phyloP scores from a whole-genome alignment of 139 green algal genomes.

The Deuterostichococcus epilithicus region DNA sequence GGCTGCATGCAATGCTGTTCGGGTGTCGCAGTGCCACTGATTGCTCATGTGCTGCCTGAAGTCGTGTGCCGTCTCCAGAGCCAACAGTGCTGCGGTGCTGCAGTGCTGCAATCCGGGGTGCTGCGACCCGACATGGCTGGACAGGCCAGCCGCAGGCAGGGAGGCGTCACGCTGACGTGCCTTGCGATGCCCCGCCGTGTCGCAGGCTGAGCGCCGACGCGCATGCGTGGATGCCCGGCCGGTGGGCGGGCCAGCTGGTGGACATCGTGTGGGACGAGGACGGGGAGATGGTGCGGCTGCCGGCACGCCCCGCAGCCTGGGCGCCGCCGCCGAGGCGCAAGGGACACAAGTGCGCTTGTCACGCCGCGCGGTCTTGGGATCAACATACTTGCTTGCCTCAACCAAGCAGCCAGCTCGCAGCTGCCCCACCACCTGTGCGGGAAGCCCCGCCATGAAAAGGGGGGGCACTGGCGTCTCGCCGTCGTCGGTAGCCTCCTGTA shows the following conservation, averaged over 20 bases:
- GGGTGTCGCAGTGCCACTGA: too few relatives aligned
- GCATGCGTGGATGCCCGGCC: constrained; percentile 10
- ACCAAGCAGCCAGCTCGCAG: neutral
- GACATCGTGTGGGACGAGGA: constrained; percentile 29
- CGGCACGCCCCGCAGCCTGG: constrained; percentile 14
- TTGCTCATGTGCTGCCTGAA: too few relatives aligned
- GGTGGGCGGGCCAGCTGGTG: constrained; percentile 15
- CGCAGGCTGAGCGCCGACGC: constrained; percentile 13
- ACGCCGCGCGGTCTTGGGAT: neutral
- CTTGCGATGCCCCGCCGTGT: too few relatives aligned
- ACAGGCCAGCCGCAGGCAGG: too few relatives aligned
- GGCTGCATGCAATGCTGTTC: too few relatives aligned
- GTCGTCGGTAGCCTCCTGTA: neutral
- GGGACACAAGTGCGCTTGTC: neutral
- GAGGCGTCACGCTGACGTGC: too few relatives aligned
- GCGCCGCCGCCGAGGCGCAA: constrained; percentile 1
- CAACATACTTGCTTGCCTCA: neutral
- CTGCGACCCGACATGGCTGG: too few relatives aligned
- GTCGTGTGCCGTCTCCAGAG: neutral
- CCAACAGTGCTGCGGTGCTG: too few relatives aligned
- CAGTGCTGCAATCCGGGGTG: neutral
- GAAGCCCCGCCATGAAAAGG: too few relatives aligned
- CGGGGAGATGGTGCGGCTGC: constrained; percentile 14
- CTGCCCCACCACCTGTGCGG: neutral
- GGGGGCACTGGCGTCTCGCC: neutral